A percentile compares a stretch with the other conserved stretches of the same genome.
Evolutionary conservation across 2,329 filamentous ascomycete genomes (phyloP).

Genomic region (Fusarium virguliforme): DNA sequence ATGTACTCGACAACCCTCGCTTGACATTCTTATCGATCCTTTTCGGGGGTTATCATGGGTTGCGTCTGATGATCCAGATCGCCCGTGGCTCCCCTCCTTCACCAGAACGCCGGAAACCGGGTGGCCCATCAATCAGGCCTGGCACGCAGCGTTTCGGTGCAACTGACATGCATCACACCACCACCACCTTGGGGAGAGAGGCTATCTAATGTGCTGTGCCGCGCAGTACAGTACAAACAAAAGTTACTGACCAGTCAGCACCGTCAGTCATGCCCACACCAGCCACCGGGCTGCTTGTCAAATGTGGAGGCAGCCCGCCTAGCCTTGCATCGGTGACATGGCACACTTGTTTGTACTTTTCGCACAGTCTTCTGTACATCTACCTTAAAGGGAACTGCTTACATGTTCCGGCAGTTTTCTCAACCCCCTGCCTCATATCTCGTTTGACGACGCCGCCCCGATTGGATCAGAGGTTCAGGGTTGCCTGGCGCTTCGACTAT

Average conservation of each 20-base stretch:
- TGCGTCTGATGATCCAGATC: conserved; percentile 36
- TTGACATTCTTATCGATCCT: background rate
- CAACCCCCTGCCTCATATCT: conserved; percentile 39
- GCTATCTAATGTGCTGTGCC: conserved; percentile 11
- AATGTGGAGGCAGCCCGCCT: conserved; percentile 45
- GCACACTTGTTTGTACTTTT: conserved; percentile 23
- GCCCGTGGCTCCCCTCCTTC: conserved; percentile 40
- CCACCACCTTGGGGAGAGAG: conserved; percentile 23
- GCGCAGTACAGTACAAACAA: background rate
- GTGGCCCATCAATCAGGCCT: conserved; percentile 35
- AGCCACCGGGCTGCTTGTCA: conserved; percentile 22
- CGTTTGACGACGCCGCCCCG: conserved; percentile 9
- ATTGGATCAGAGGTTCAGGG: conserved; percentile 37
- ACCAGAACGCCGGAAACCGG: conserved; percentile 46
- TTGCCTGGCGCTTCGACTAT: conserved; percentile 41
- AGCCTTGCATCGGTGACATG: conserved; percentile 35
- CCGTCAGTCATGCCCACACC: conserved; percentile 15
- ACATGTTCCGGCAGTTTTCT: conserved; percentile 39
- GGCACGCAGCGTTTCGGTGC: conserved; percentile 31
- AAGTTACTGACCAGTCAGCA: conserved; percentile 26
- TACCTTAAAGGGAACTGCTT: conserved; percentile 33
- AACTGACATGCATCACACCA: conserved; percentile 37
- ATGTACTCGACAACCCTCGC: background rate
- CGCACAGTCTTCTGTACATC: conserved; percentile 32
- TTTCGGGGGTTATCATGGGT: conserved; percentile 18